phyloP scores from a whole-genome alignment of 129 eudicot species.

The Chrysanthemum lavandulifolium region DNA sequence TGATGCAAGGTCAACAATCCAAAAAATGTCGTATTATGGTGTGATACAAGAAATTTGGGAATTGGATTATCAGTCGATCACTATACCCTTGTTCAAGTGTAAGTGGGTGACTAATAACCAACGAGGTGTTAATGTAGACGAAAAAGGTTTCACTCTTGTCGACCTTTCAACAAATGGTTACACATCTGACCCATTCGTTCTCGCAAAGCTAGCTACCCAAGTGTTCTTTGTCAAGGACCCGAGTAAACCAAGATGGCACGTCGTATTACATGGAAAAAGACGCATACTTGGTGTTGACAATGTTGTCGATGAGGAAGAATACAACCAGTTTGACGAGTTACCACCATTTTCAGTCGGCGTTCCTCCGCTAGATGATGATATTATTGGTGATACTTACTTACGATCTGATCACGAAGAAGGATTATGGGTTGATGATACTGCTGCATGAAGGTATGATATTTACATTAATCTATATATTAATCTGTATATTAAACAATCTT shows the following conservation, averaged over 20 bases:
- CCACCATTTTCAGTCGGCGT: conserved; percentile 19
- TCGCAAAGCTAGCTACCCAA: conserved; percentile 1
- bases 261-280: conserved; percentile 15
- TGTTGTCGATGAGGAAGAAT: conserved; percentile 9
- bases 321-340: conserved; percentile 10
- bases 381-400: not conserved
- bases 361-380: not conserved
- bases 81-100: conserved; percentile 3
- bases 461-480: no score
- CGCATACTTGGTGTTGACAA: conserved; percentile 11
- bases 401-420: conserved; percentile 3
- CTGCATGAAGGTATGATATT: no score
- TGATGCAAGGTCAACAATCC: not conserved
- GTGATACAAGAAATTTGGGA: not conserved
- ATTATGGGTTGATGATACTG: not conserved
- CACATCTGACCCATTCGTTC: conserved; percentile 6
- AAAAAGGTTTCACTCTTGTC: not conserved
- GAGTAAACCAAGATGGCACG: not conserved
- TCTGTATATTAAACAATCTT: no score
- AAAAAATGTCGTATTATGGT: not conserved
- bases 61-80: not conserved
- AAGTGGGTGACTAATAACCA: not conserved
- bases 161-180: not conserved
- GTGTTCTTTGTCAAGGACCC: not conserved
- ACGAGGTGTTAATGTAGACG: conserved; percentile 5